phyloP scores from a whole-genome alignment of 441 rosid genomes.

The Pelargonium hybrid region DNA sequence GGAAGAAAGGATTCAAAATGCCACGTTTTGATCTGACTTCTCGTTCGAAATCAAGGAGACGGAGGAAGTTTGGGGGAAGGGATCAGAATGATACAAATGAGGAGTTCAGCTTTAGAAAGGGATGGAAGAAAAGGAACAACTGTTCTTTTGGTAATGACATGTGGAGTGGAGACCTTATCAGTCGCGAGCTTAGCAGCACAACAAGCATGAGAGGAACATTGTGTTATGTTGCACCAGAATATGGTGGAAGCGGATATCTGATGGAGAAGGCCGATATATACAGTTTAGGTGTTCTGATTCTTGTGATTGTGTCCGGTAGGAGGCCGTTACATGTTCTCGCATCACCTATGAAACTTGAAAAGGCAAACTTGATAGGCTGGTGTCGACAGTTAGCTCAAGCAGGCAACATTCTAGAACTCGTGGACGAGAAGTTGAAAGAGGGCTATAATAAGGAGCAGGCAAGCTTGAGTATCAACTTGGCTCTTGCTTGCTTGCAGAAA shows the following conservation, averaged over 20 bases:
- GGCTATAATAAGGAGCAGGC: slow-evolving; percentile 66
- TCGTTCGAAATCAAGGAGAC: slow-evolving; percentile 29
- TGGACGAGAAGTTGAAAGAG: slow-evolving; percentile 70
- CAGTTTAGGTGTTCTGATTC: slow-evolving; percentile 82
- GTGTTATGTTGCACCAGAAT: slow-evolving; percentile 90
- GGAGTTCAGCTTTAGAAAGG: slow-evolving; percentile 87
- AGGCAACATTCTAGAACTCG: slow-evolving; percentile 75
- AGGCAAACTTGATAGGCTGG: slow-evolving; percentile 89
- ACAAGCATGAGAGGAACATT: slow-evolving; percentile 95
- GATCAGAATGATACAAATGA: slow-evolving; percentile 37
- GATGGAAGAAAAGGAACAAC: slow-evolving; percentile 55
- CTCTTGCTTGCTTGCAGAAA: slow-evolving; percentile 69
- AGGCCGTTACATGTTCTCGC: slow-evolving; percentile 89
- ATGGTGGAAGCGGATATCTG: slow-evolving; percentile 68
- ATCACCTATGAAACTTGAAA: slow-evolving; percentile 88
- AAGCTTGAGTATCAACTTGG: slow-evolving; percentile 70
- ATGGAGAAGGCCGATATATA: slow-evolving; percentile 95
- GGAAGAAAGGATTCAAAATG: slow-evolving; percentile 52
- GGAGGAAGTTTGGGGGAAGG: slow-evolving; percentile 33
- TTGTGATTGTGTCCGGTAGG: slow-evolving; percentile 81
- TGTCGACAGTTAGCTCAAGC: slow-evolving; percentile 79
- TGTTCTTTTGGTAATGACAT: slow-evolving; percentile 46
- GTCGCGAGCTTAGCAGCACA: slow-evolving; percentile 93
- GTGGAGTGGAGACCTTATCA: slow-evolving; percentile 90
- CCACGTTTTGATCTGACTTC: slow-evolving; percentile 41